These are phyloP conservation scores for Populus pruinosa DNA, from an alignment of 345 rosid genomes.

Conservation along the genomic window DNA sequence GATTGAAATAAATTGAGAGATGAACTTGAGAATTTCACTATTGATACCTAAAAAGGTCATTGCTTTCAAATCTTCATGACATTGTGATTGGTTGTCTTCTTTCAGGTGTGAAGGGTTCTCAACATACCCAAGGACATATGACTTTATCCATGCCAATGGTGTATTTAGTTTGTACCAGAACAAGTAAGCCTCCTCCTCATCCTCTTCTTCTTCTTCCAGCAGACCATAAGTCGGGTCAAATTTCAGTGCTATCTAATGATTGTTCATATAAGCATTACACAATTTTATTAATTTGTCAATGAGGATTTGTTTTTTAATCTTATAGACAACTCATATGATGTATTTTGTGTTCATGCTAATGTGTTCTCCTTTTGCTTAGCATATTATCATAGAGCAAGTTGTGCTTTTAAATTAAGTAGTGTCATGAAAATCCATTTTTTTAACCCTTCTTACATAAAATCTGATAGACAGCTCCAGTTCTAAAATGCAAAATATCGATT, in stretches of 20 bases:
- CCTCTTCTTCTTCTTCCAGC: neutral
- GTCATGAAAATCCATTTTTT: neutral
- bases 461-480: neutral
- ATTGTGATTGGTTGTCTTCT: conserved; percentile 15
- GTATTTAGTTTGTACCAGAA: conserved; percentile 73
- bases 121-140: conserved; percentile 94
- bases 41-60: neutral
- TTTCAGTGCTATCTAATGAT: neutral
- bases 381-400: neutral
- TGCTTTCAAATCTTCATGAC: conserved; percentile 2
- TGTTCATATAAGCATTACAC: neutral
- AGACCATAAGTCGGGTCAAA: neutral
- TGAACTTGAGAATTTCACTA: neutral
- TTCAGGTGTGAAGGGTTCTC: conserved; percentile 99
- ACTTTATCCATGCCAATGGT: conserved; percentile 80
- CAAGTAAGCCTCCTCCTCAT: conserved; percentile 39
- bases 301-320: neutral
- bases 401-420: neutral
- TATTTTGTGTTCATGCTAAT: neutral
- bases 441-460: neutral
- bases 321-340: neutral
- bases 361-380: neutral
- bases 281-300: neutral
- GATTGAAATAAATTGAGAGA: neutral
- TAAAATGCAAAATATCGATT: neutral